These are phyloP conservation scores for Dothideomycetidae sp. DNA, from an alignment of 2,329 filamentous ascomycete species.

Conservation along the genomic window DNA sequence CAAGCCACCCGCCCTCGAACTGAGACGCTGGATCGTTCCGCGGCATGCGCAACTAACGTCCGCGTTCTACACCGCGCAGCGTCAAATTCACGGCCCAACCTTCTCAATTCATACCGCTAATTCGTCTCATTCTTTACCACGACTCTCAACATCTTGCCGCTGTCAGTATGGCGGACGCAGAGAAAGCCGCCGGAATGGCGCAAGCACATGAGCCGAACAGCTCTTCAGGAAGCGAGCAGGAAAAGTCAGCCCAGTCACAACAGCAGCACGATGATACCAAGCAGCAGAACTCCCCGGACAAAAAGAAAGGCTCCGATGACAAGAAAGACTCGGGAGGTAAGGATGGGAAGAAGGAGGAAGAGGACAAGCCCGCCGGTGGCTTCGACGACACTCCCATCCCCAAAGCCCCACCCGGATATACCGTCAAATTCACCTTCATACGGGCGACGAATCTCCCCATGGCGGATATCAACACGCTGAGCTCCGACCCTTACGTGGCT, in stretches of 20 bases:
- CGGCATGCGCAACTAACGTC: no score
- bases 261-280: background rate
- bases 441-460: slow-evolving; percentile 67
- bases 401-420: slow-evolving; percentile 61
- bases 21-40: no score
- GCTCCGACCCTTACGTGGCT: slow-evolving; percentile 70
- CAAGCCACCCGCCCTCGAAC: no score
- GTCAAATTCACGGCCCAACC: no score
- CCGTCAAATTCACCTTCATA: slow-evolving; percentile 72
- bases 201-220: background rate
- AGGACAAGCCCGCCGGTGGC: slow-evolving; percentile 51
- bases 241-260: background rate
- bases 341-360: slow-evolving; percentile 16
- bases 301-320: background rate
- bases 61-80: no score
- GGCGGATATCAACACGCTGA: slow-evolving; percentile 61
- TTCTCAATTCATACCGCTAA: no score
- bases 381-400: slow-evolving; percentile 70
- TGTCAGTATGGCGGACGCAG: background rate
- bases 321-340: slow-evolving; percentile 4
- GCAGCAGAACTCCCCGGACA: background rate
- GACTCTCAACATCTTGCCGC: background rate
- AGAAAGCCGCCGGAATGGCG: background rate
- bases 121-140: background rate
- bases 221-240: background rate